Conservation (phyloP, 345 rosid genomes). For the Aquilaria yunnanensis region DNA sequence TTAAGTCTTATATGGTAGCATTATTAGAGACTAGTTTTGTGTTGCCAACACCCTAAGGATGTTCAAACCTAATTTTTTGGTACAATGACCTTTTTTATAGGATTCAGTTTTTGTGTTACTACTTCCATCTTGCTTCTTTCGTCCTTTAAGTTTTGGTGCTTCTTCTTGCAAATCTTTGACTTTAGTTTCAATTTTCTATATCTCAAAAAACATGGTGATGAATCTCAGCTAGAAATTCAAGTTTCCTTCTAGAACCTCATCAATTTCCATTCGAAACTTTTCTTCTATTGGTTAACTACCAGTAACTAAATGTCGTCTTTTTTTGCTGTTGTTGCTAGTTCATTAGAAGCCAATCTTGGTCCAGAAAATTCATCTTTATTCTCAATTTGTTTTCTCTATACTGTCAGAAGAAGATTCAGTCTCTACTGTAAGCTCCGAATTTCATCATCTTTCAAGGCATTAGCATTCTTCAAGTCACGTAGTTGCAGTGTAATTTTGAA, state of each 20-base stretch:
- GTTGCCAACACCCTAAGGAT: no score
- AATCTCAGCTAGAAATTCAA: constrained; percentile 66
- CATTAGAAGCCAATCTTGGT: constrained; percentile 6
- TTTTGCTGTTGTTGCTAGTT: constrained; percentile 12
- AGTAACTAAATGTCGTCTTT: constrained; percentile 21
- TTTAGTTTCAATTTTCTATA: constrained; percentile 62
- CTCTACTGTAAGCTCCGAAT: constrained; percentile 46
- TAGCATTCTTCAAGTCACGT: constrained; percentile 39
- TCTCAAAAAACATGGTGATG: constrained; percentile 56
- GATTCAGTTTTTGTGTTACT: constrained; percentile 6
- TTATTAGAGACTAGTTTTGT: no score
- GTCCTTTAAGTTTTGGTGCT: constrained; percentile 40
- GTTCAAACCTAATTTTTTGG: no score
- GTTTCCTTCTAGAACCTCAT: constrained; percentile 65
- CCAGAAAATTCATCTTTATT: not conserved
- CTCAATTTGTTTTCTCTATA: not conserved
- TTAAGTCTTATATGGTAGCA: no score
- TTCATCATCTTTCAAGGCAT: constrained; percentile 61
- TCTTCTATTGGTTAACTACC: constrained; percentile 36
- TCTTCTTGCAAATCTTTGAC: constrained; percentile 65
- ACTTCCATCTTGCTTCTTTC: constrained; percentile 50
- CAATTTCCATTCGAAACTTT: constrained; percentile 41
- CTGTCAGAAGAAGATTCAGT: constrained; percentile 47
- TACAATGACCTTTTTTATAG: no score
- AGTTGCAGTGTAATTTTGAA: constrained; percentile 22